Evolutionary conservation across 2,329 filamentous ascomycete species (phyloP).

Genomic region (Scedosporium apiospermum): DNA sequence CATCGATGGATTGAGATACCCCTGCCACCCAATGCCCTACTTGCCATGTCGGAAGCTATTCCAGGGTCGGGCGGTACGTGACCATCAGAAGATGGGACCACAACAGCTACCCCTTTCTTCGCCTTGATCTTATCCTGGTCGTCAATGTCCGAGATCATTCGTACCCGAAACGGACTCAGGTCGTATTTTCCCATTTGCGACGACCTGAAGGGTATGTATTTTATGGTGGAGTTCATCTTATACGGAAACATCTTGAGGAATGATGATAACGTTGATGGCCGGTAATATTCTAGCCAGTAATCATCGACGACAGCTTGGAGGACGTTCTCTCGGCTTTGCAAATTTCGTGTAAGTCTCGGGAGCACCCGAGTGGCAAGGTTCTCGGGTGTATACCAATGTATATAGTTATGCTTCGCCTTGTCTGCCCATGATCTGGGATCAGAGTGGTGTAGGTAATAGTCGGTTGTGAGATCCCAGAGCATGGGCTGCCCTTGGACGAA

Average conservation of each 20-base stretch:
- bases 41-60: constrained; percentile 27
- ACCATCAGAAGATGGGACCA: constrained; percentile 46
- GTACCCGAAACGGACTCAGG: constrained; percentile 78
- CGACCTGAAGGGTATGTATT: constrained; percentile 68
- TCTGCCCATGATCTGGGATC: constrained; percentile 67
- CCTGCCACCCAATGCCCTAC: constrained; percentile 24
- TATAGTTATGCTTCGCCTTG: constrained; percentile 60
- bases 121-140: constrained; percentile 49
- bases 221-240: constrained; percentile 82
- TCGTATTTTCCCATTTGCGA: constrained; percentile 69
- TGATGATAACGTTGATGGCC: constrained; percentile 76
- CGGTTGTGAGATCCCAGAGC: constrained; percentile 91
- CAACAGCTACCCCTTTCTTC: constrained; percentile 61
- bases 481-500: constrained; percentile 81
- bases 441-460: constrained; percentile 92
- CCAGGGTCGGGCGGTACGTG: constrained; percentile 25
- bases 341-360: constrained; percentile 24
- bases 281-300: constrained; percentile 97
- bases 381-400: constrained; percentile 75
- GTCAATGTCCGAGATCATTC: constrained; percentile 53
- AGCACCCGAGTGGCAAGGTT: constrained; percentile 54
- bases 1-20: constrained; percentile 51
- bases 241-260: constrained; percentile 89
- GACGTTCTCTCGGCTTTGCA: not conserved
- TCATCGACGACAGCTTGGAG: constrained; percentile 66